Evolutionary conservation across 352 stramenopile species (phyloP).

Genomic region (Pythium brassicae): DNA sequence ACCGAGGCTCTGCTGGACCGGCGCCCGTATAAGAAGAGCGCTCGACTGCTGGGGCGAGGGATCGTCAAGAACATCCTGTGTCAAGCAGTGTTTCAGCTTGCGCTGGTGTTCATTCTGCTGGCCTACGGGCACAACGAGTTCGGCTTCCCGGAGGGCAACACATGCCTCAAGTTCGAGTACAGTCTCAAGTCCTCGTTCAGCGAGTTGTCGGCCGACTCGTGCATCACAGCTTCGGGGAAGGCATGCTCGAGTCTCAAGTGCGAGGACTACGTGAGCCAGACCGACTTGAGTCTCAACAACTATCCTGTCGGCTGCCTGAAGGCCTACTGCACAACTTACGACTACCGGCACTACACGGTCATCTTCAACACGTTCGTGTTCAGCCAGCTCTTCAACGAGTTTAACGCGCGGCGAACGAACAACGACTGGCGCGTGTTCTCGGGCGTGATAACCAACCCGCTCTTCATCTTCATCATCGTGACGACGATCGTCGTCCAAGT

Average conservation of each 20-base stretch:
- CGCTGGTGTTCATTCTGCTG: slow-evolving; percentile 82
- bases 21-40: slow-evolving; percentile 68
- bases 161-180: slow-evolving; percentile 40
- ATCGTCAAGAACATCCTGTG: slow-evolving; percentile 80
- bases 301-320: slow-evolving; percentile 54
- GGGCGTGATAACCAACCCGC: slow-evolving; percentile 85
- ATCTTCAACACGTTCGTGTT: slow-evolving; percentile 99
- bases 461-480: slow-evolving; percentile 93
- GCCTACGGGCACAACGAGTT: slow-evolving; percentile 52
- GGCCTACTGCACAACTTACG: slow-evolving; percentile 42
- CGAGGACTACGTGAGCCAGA: slow-evolving; percentile 51
- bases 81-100: slow-evolving; percentile 71
- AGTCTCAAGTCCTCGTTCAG: slow-evolving; percentile 46
- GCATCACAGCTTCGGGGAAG: slow-evolving; percentile 39
- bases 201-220: slow-evolving; percentile 30
- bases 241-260: slow-evolving; percentile 48
- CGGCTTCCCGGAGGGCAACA: slow-evolving; percentile 53
- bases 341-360: slow-evolving; percentile 94
- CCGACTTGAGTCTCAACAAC: slow-evolving; percentile 21
- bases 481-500: slow-evolving; percentile 93
- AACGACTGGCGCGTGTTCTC: slow-evolving; percentile 95
- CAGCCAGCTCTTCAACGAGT: slow-evolving; percentile 92
- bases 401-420: slow-evolving; percentile 86
- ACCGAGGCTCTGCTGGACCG: slow-evolving; percentile 61
- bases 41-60: slow-evolving; percentile 43